A percentile compares a stretch with the other conserved stretches of the same genome.
Evolutionary conservation across 1,284 basidiomycete genomes (phyloP).

Genomic region (Apiotrichum domesticum): DNA sequence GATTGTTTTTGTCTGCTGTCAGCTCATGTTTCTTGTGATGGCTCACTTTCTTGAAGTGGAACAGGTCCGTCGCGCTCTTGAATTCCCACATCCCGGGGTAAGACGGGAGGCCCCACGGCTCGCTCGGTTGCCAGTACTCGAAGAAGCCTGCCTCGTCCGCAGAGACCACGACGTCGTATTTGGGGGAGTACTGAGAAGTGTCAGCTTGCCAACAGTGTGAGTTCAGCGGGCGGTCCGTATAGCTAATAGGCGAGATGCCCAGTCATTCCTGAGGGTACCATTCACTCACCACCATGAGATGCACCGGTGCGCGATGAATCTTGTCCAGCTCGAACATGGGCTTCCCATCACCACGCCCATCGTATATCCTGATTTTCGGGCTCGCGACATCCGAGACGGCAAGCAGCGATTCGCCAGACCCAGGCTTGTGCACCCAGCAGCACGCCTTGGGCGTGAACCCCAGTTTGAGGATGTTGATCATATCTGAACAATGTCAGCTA

Average conservation of each 20-base stretch:
- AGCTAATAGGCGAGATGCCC: background rate
- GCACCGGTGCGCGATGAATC: slow-evolving; percentile 80
- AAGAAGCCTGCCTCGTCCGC: slow-evolving; percentile 92
- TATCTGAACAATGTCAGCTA: slow-evolving; percentile 56
- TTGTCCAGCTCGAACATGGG: slow-evolving; percentile 68
- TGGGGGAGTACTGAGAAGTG: slow-evolving; percentile 69
- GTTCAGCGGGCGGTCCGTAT: background rate
- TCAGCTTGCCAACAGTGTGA: background rate
- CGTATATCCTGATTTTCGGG: slow-evolving; percentile 79
- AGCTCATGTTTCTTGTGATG: slow-evolving; percentile 18
- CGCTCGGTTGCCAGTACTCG: slow-evolving; percentile 90
- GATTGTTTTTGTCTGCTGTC: slow-evolving; percentile 77
- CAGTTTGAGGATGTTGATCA: slow-evolving; percentile 97
- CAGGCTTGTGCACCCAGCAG: slow-evolving; percentile 87
- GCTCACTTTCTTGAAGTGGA: slow-evolving; percentile 83
- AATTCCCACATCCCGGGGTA: slow-evolving; percentile 77
- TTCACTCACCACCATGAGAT: slow-evolving; percentile 73
- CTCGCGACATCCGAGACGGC: slow-evolving; percentile 80
- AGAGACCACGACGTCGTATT: slow-evolving; percentile 85
- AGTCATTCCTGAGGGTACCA: background rate
- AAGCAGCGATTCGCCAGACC: slow-evolving; percentile 78
- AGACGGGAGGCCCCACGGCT: slow-evolving; percentile 78
- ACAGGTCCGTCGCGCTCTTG: slow-evolving; percentile 88
- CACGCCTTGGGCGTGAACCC: slow-evolving; percentile 75
- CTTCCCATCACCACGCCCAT: slow-evolving; percentile 76